Conservation (phyloP, 805 yeast genomes). For the Sugiyamaella qingdaonensis region DNA sequence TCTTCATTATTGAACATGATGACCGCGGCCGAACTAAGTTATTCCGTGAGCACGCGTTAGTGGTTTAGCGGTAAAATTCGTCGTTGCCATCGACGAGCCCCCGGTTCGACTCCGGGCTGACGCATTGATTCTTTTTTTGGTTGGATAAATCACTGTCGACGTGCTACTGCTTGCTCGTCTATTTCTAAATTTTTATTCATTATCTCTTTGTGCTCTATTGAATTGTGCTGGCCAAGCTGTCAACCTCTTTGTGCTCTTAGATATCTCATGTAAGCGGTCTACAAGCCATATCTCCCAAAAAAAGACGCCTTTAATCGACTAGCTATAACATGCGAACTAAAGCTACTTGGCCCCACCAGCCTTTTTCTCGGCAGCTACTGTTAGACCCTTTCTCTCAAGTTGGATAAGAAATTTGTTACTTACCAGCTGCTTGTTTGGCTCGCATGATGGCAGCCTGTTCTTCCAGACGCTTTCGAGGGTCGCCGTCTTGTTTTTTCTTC, state of each 20-base stretch:
- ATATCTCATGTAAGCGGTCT: too few species aligned
- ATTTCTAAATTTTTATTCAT: too few species aligned
- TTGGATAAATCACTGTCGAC: too few species aligned
- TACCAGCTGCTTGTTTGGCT: constrained; percentile 80
- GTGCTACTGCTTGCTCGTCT: too few species aligned
- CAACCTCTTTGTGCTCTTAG: too few species aligned
- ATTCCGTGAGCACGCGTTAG: constrained; percentile 35
- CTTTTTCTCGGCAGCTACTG: constrained; percentile 8
- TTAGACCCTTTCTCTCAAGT: not conserved
- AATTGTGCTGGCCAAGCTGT: too few species aligned
- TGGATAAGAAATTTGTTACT: constrained; percentile 15
- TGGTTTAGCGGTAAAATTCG: constrained; percentile 55
- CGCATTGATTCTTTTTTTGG: not conserved
- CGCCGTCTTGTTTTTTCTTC: constrained; percentile 73
- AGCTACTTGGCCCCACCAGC: not conserved
- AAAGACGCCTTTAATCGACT: too few species aligned
- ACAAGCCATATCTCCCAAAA: too few species aligned
- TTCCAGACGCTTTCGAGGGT: constrained; percentile 81
- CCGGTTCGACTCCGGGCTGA: constrained; percentile 52
- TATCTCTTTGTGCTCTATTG: too few species aligned
- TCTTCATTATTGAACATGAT: too few species aligned
- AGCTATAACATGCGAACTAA: too few species aligned
- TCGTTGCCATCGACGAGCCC: constrained; percentile 56
- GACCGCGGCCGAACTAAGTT: too few species aligned
- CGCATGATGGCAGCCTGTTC: constrained; percentile 87